phyloP scores from a whole-genome alignment of 345 rosid genomes.

The Eucalyptus sideroxylon region DNA sequence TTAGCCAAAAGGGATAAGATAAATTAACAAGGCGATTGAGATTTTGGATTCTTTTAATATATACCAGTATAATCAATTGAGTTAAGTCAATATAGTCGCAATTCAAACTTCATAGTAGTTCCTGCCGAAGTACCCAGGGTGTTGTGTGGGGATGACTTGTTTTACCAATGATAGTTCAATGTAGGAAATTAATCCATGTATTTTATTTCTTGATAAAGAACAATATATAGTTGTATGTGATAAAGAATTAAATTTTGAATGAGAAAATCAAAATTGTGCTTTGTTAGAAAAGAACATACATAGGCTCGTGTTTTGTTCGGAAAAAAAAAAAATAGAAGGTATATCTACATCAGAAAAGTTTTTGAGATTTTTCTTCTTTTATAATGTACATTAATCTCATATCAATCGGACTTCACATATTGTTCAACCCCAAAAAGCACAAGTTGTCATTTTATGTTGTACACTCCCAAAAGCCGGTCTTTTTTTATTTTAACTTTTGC shows the following conservation, averaged over 20 bases:
- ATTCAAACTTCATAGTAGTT: background rate
- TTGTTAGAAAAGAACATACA: background rate
- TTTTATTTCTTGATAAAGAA: rapidly evolving
- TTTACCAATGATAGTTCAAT: background rate
- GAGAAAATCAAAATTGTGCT: background rate
- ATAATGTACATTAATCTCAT: no score
- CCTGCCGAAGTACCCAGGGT: rapidly evolving
- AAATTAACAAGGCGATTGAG: no score
- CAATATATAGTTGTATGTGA: rapidly evolving
- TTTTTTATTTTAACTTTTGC: no score
- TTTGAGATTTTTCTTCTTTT: no score
- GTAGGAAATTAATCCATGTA: background rate
- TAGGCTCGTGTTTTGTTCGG: no score
- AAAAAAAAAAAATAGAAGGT: no score
- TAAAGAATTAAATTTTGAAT: background rate
- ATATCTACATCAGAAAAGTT: no score
- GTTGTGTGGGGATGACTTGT: background rate
- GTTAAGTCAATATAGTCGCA: background rate
- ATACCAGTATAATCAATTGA: background rate
- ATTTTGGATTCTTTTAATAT: background rate
- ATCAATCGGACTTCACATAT: rapidly evolving
- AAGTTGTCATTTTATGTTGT: no score
- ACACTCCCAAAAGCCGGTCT: no score
- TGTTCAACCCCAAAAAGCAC: no score
- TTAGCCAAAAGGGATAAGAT: no score